Base-by-base conservation (phyloP, 768 basidiomycete species). In the Mycena kentingensis region DNA sequence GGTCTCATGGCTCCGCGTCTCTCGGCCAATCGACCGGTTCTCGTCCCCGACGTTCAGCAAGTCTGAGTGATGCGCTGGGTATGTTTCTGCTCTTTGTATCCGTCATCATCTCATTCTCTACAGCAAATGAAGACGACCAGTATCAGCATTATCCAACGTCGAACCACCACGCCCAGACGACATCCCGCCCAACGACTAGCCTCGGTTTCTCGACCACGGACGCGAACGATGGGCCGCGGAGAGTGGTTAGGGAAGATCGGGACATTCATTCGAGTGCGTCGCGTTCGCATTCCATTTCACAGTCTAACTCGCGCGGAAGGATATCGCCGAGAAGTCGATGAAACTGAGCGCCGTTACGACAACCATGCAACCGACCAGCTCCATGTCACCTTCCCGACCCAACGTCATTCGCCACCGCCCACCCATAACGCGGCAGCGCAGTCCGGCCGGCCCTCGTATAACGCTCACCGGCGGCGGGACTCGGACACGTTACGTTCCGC, bases 1-100 rank as follows among this genome's bases (percentile, higher is more conserved):
- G 62, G 34, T 44, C 47, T 38, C 49, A 48, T 18, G 56, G 31
- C 25, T 55, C 64, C 44, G 60, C 62, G 2, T 46, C 62, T 35
- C 63, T 78, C 24, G 63, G 64, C 35, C 71, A 73, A 51, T 79
- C 80, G 26, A 71, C 73, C 11, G 72, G 60, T 52, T 74, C 75
- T n/a, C 80, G 87, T 31, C 81, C 85, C 43, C 75, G 88, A 51
- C 78, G 88, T 49, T 90, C 88, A n/a, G 85, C 86, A 15, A 89
- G 88, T 65, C 71, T 90, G 44, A 90, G 87, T 61, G 87, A 90
- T 63, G 81, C 83, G 25, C 64, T 77, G 21, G 67, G 77, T 77
- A 59, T 51, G 76, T 64, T 15, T 54, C 25, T 24, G 10, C 34
- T 19, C n/a, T 37, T 41, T 22, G 26, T 41, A 36, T 63, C 63